Base-by-base conservation (phyloP, 2,329 filamentous ascomycete genomes). In the Trichophyton schoenleinii region DNA sequence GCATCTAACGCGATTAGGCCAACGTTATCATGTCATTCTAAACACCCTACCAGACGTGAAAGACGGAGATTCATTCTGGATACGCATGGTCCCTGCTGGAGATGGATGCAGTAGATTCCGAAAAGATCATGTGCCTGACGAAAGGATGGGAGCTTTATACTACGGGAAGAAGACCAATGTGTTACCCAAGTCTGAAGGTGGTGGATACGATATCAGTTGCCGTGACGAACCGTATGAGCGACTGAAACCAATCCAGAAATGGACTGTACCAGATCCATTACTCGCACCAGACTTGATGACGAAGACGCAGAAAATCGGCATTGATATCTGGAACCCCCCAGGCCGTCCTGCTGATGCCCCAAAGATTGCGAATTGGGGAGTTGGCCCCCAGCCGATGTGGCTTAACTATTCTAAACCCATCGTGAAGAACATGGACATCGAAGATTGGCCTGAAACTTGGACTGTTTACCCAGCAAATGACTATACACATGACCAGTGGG, bases 71-170 rank as follows among this genome's bases (percentile, higher is more conserved):
- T 64, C 64, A 8, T 73, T 70, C 62, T 74, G 71, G 71, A 72
- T 83, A 61, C 74, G 80, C 0, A 75, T 77, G 3, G 73, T 75
- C 3, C 76, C 76, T 0, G 74, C 79, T 63, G 53, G 64, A 0
- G 22, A 31, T n/a, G 69, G 69, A 1, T 82, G 79, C 66, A 74
- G 72, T 0, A 59, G 38, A n/a, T 64, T 62, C 18, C 58, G 59
- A 15, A 66, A 70, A 2, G 79, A 78, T 53, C 67, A 67, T 25
- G 76, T 69, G 36, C 61, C 68, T 0, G 69, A 74, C 55, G 76
- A 79, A 64, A 80, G 81, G 65, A 75, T 70, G 58, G 81, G 79
- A 1, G 79, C 83, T 49, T 66, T 83, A 2, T 74, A 75, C 63
- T 79, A 78, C 53, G 60, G 52, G 41, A 63, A 61, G 4, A 60